Evolutionary conservation across 2,329 filamentous ascomycete species (phyloP), one percentile per base, ranked within the genome.

Genomic region (Canariomyces notabilis): DNA sequence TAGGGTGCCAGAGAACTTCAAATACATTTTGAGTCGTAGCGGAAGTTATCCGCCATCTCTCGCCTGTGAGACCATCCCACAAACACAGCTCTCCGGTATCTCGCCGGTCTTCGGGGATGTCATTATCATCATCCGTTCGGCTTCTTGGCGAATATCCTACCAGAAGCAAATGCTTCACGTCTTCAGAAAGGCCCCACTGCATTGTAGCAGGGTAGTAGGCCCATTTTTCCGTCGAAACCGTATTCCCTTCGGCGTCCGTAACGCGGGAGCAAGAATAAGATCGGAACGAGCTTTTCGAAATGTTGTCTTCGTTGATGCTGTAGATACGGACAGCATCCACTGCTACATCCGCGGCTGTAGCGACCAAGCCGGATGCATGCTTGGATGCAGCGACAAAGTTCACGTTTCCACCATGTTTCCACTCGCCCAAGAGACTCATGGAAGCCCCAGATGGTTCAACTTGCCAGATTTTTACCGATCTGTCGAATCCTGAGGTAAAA

Each of bases 131-230:
- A 0, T 66, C 66, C 0, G 62, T 71, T 2, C 72, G 61, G 48
- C 75, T 75, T 14, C 80, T 70, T 2, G 80, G 80, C 5, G 80
- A 83, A 59, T 82, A 83, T 7, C 80, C 80, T 1, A 83, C 76
- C 0, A 81, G 65, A 0, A 84, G 67, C 6, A 82, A 63, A 52
- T 81, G 73, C 1, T 64, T 64, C 2, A 74, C 72, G 1, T 54
- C 60, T 0, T 60, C 50, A 1, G 70, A 64, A 19, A 67, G 59
- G 0, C 79, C 80, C 80, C 80, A 84, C 57, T 79, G 77, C 59
- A 83, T 75, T 0, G 80, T 80, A 0, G 80, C 76, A 0, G 80
- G 80, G 48, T 70, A 80, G 55, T 83, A 83, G 0, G 76, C 75
- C 80, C 80, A 84, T 43, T 72, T 75, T 7, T 73, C 70, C 2